A percentile compares a stretch with the other conserved stretches of the same genome.
These are phyloP conservation scores for Wallacemonas sp. DNA, from an alignment of 208 protist species.

Conservation along the genomic window DNA sequence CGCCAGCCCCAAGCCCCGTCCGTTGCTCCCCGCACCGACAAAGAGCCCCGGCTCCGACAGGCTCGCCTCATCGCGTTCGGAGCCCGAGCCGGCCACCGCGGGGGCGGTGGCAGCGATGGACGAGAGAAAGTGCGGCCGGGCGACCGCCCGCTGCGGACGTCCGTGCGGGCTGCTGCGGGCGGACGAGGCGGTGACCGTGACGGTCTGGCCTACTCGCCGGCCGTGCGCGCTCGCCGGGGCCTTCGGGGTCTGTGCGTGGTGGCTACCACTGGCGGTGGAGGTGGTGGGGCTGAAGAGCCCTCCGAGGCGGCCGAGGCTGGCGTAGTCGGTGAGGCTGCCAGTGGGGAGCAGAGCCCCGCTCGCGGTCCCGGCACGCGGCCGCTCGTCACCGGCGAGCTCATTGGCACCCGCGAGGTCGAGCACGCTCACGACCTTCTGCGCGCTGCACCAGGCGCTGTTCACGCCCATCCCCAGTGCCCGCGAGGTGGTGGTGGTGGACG, in stretches of 20 bases:
- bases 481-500: no score
- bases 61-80: neutral
- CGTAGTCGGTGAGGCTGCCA: no score
- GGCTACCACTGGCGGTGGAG: no score
- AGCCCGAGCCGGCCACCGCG: neutral
- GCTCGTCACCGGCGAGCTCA: neutral
- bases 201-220: neutral
- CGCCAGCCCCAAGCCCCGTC: neutral
- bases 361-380: constrained; percentile 2
- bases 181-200: neutral
- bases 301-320: no score
- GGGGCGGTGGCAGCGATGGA: neutral
- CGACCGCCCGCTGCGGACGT: neutral
- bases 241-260: constrained; percentile 6
- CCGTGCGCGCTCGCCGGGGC: constrained; percentile 1
- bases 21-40: neutral
- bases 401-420: neutral
- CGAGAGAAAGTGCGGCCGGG: constrained; percentile 14
- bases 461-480: no score
- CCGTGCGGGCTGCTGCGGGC: neutral
- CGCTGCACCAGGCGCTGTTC: neutral
- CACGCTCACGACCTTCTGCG: neutral
- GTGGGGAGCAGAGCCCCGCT: neutral
- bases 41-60: neutral
- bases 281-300: no score